These are phyloP conservation scores for Suillus paluster DNA, from an alignment of 768 basidiomycete genomes.

Conservation along the genomic window DNA sequence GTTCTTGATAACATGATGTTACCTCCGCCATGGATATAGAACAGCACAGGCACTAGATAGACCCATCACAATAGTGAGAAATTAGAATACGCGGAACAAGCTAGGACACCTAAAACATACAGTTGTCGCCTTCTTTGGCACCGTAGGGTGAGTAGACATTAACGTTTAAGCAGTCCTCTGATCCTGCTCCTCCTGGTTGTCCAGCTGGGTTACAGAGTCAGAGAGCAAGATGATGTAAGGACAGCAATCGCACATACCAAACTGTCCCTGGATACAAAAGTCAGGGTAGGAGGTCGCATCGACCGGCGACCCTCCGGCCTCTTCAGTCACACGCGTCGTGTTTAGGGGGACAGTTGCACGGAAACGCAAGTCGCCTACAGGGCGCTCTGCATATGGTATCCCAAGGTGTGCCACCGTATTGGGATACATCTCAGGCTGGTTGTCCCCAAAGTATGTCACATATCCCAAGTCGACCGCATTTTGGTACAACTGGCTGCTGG, in stretches of 20 bases:
- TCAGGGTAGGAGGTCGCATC: constrained; percentile 58
- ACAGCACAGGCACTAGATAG: constrained; percentile 41
- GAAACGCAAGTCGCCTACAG: constrained; percentile 46
- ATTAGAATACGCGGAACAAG: not conserved
- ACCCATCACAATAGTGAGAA: not conserved
- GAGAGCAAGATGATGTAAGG: not conserved
- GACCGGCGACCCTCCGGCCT: constrained; percentile 40
- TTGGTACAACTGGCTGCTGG: constrained; percentile 48
- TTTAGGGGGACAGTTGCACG: constrained; percentile 58
- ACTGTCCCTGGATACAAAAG: constrained; percentile 65
- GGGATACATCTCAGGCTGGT: constrained; percentile 44
- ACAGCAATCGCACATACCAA: constrained; percentile 33
- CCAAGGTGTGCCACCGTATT: constrained; percentile 62
- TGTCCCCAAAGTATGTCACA: constrained; percentile 60
- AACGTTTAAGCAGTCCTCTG: constrained; percentile 69
- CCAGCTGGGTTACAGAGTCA: constrained; percentile 39
- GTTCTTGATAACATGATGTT: not conserved
- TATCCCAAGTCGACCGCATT: constrained; percentile 56
- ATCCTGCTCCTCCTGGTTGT: constrained; percentile 66
- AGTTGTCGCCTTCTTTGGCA: constrained; percentile 48
- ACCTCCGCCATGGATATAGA: constrained; percentile 49
- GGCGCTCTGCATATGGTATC: constrained; percentile 50
- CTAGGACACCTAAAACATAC: constrained; percentile 29
- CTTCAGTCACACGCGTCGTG: constrained; percentile 45
- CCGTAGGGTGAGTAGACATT: constrained; percentile 65